Percentiles rank a stretch among this genome's conserved stretches.
Evolutionary conservation across 257 asterid genomes (phyloP).

Genomic region (Capsicum baccatum): DNA sequence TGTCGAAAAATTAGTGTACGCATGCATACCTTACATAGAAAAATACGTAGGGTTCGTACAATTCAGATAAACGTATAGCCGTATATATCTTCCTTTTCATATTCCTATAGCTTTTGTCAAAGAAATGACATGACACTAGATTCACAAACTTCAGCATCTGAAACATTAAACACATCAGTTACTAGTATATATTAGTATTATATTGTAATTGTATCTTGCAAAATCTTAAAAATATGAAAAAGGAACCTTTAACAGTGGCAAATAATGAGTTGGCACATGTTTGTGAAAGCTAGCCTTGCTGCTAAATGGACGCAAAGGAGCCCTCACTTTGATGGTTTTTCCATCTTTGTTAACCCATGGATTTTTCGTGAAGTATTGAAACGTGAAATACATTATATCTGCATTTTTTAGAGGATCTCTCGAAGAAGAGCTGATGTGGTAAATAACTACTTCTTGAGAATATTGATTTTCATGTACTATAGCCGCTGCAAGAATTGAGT

Average conservation of each 20-base stretch:
- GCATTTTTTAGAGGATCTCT: conserved; percentile 49
- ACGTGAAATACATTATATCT: conserved; percentile 31
- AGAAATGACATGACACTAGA: conserved; percentile 38
- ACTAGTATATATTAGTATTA: neutral
- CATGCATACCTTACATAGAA: conserved; percentile 58
- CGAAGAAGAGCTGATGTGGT: conserved; percentile 54
- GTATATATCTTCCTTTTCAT: conserved; percentile 42
- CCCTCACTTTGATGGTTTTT: conserved; percentile 40
- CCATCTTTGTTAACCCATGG: conserved; percentile 49
- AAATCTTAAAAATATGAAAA: no score
- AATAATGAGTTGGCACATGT: conserved; percentile 48
- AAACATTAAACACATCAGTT: neutral
- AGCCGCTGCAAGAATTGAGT: neutral
- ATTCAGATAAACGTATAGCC: conserved; percentile 43
- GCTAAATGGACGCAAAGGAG: conserved; percentile 28
- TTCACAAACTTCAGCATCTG: neutral
- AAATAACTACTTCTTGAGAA: conserved; percentile 36
- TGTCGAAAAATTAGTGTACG: neutral
- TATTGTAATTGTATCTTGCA: no score
- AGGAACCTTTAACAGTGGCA: conserved; percentile 53
- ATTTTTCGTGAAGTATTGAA: conserved; percentile 41
- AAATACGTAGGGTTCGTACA: conserved; percentile 57
- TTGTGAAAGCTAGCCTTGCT: conserved; percentile 56
- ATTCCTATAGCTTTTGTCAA: conserved; percentile 34
- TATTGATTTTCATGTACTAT: neutral